Evolutionary conservation across 148 eudicot genomes (phyloP), one percentile per base, ranked within the genome.

Genomic region (Chenopodium suecicum): DNA sequence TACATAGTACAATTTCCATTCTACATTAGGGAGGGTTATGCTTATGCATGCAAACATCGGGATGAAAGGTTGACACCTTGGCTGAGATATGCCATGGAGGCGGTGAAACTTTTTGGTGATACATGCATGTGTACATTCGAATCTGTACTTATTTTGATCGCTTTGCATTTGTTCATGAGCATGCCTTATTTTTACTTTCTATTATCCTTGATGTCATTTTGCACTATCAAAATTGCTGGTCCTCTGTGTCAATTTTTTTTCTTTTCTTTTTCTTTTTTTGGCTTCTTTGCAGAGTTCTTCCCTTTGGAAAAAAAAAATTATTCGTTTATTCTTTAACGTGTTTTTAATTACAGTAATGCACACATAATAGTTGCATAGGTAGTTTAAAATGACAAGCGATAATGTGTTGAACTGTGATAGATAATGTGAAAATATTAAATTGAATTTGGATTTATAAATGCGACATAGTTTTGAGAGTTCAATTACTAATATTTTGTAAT

Each of bases 81-180:
- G 54, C 54, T 12, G 1, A 50, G 54, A 50, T 50, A 50, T 50
- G 54, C 22, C 34, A 10, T 63, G 31, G 56, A 37, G 66, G 31
- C 27, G 3, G 34, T 75, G 46, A 75, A 32, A 11, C 1, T 41
- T 82, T 73, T 56, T 37, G 74, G 73, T 41, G 66, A 64, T 73
- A 63, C n/a, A 70, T 65, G 78, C 58, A 14, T 65, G 47, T 60
- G 12, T 54, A 44, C 48, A n/a, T n/a, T 65, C 1, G 31, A n/a
- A n/a, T 3, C 69, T 65, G 27, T 65, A 13, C 69, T 65, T n/a
- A 14, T 65, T 65, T 65, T 23, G 27, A 10, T 25, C 4, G 69
- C 69, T 65, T 65, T 65, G 69, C 29, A 9, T 65, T 20, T 11
- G 13, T 58, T 58, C 19, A 14, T 19, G 22, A 58, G 63, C 63